phyloP scores from a whole-genome alignment of 352 stramenopile genomes.

The Globisporangium alternatum region DNA sequence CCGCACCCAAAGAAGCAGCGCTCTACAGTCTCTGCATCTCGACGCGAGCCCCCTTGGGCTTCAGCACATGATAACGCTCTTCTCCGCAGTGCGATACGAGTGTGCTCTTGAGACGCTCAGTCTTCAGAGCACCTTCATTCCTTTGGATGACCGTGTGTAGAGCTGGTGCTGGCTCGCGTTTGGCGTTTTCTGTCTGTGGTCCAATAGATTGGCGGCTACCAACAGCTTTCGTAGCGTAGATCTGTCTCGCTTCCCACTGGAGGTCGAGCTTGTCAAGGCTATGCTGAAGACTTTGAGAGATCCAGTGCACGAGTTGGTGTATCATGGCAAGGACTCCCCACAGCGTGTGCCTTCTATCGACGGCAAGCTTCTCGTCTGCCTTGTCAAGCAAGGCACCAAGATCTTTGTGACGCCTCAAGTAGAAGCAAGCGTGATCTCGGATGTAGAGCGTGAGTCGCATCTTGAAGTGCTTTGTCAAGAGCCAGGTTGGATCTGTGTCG shows the following conservation, averaged over 20 bases:
- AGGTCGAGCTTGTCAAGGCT: no score
- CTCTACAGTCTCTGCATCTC: no score
- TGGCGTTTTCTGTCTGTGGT: constrained; percentile 3
- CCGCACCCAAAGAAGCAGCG: no score
- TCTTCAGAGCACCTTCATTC: no score
- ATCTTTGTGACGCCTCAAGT: neutral
- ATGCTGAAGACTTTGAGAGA: neutral
- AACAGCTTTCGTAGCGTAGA: no score
- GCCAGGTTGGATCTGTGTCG: neutral
- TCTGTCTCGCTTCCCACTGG: no score
- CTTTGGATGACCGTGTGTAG: neutral
- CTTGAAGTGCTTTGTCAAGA: constrained; percentile 4
- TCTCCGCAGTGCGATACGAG: no score
- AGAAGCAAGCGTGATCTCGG: neutral
- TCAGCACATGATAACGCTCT: no score
- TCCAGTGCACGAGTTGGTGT: constrained; percentile 3
- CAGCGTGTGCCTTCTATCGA: neutral
- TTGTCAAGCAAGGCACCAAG: neutral
- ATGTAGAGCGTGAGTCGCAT: neutral
- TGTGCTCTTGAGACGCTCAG: no score
- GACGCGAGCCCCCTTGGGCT: no score
- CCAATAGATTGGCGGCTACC: no score
- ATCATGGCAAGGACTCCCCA: neutral
- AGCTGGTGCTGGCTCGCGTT: constrained; percentile 15
- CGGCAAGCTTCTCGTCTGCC: neutral